Conservation (phyloP, 768 basidiomycete genomes). For the Collybiopsis confluens region DNA sequence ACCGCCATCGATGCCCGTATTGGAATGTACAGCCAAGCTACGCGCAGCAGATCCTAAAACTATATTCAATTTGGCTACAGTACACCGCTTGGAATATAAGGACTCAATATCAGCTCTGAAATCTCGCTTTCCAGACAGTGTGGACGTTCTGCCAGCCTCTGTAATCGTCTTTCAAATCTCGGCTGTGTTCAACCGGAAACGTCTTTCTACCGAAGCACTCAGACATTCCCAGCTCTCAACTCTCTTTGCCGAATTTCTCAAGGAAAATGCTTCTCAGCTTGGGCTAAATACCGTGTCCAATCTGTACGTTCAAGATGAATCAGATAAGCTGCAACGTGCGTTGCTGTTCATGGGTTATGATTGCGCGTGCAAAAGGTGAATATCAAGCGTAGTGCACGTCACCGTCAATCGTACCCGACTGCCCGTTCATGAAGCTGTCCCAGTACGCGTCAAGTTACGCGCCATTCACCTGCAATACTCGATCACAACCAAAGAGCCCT, state of each 20-base stretch:
- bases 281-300: conserved; percentile 58
- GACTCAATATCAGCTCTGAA: conserved; percentile 24
- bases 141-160: conserved; percentile 49
- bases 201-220: conserved; percentile 36
- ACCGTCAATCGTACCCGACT: conserved; percentile 30
- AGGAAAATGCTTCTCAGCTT: conserved; percentile 52
- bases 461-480: conserved; percentile 30
- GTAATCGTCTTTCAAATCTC: conserved; percentile 49
- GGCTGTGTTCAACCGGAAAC: conserved; percentile 44
- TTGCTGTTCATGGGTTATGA: conserved; percentile 12
- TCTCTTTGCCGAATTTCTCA: conserved; percentile 49
- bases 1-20: not conserved
- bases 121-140: conserved; percentile 32
- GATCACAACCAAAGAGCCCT: conserved; percentile 22
- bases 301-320: conserved; percentile 39
- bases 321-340: conserved; percentile 37
- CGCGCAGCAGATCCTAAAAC: conserved; percentile 41
- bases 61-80: conserved; percentile 40
- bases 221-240: conserved; percentile 43
- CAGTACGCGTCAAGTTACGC: conserved; percentile 38
- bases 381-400: conserved; percentile 31
- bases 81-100: conserved; percentile 32
- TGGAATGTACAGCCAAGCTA: conserved; percentile 24
- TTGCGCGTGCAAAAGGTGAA: conserved; percentile 8
- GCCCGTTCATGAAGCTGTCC: conserved; percentile 20